A percentile compares a stretch with the other conserved stretches of the same genome.
Evolutionary conservation across 2,329 filamentous ascomycete genomes (phyloP).

Genomic region (Neonectria punicea): DNA sequence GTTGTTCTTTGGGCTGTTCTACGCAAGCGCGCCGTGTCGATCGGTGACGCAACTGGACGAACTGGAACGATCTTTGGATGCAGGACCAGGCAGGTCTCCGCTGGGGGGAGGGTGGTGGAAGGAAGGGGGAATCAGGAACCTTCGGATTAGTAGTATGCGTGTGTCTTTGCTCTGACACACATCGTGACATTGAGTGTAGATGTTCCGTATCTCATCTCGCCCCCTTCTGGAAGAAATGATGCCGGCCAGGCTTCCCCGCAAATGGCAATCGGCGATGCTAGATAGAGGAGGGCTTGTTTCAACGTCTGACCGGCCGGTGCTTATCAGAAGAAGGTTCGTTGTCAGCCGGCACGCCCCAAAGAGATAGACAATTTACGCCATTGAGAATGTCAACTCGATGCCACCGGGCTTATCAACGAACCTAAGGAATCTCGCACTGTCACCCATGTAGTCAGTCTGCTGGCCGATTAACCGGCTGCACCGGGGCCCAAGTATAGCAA

Average conservation of each 20-base stretch:
- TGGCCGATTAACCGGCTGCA: background rate
- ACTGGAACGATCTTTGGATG: background rate
- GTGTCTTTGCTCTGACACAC: background rate
- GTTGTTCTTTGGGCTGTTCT: background rate
- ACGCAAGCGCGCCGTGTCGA: background rate
- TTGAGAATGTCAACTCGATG: background rate
- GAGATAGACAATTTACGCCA: background rate
- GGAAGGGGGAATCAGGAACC: background rate
- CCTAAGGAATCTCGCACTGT: background rate
- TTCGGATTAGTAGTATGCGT: background rate
- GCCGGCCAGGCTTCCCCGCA: background rate
- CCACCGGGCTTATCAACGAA: background rate
- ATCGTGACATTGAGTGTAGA: background rate
- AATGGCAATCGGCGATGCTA: background rate
- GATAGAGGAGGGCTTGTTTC: background rate
- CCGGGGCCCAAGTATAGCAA: background rate
- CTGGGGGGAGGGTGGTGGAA: no score
- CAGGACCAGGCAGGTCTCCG: background rate
- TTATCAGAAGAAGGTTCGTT: background rate
- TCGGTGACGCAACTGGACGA: background rate
- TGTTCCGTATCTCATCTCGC: background rate
- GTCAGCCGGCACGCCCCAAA: background rate
- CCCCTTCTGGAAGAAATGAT: background rate
- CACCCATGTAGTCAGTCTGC: background rate
- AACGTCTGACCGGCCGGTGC: background rate